A percentile compares a stretch with the other conserved stretches of the same genome.
These are phyloP conservation scores for Fonsecaea pedrosoi DNA, from an alignment of 2,329 filamentous ascomycete genomes.

Conservation along the genomic window DNA sequence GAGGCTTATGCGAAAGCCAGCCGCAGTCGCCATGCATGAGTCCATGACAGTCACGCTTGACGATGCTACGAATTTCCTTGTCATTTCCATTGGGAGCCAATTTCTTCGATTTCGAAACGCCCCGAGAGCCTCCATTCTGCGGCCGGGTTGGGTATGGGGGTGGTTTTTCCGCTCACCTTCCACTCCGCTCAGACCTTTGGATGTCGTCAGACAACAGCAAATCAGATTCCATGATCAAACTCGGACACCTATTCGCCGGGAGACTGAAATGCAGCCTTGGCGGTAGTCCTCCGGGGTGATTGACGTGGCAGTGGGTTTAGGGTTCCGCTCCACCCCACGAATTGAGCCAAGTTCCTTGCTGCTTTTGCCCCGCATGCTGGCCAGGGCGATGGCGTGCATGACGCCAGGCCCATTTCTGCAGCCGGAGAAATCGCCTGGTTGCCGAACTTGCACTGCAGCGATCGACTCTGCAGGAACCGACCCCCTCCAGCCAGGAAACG, in stretches of 20 bases:
- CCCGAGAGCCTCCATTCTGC: conserved; percentile 25
- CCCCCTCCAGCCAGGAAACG: conserved; percentile 20
- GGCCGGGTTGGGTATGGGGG: conserved; percentile 19
- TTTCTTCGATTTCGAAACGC: conserved; percentile 35
- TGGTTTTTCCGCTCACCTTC: conserved; percentile 11
- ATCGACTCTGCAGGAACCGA: conserved; percentile 39
- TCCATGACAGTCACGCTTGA: conserved; percentile 29
- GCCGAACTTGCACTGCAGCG: conserved; percentile 38
- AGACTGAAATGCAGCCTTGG: conserved; percentile 36
- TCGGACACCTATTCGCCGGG: conserved; percentile 35
- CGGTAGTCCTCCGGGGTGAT: conserved; percentile 32
- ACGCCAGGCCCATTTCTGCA: conserved; percentile 37
- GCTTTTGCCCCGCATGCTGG: conserved; percentile 43
- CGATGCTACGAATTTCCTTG: conserved; percentile 41
- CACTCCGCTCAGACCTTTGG: conserved; percentile 26
- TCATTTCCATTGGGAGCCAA: conserved; percentile 15
- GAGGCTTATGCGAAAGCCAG: conserved; percentile 55
- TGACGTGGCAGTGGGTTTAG: conserved; percentile 36
- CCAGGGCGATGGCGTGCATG: conserved; percentile 36
- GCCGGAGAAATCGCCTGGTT: conserved; percentile 31
- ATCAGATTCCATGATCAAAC: conserved; percentile 33
- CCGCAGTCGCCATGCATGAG: conserved; percentile 47
- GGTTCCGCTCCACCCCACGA: conserved; percentile 45
- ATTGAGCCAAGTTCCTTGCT: conserved; percentile 40
- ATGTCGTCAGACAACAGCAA: conserved; percentile 37